Evolutionary conservation across 2,329 filamentous ascomycete genomes (phyloP), one percentile per base, ranked within the genome.

Genomic region (Fusarium bulbicola): DNA sequence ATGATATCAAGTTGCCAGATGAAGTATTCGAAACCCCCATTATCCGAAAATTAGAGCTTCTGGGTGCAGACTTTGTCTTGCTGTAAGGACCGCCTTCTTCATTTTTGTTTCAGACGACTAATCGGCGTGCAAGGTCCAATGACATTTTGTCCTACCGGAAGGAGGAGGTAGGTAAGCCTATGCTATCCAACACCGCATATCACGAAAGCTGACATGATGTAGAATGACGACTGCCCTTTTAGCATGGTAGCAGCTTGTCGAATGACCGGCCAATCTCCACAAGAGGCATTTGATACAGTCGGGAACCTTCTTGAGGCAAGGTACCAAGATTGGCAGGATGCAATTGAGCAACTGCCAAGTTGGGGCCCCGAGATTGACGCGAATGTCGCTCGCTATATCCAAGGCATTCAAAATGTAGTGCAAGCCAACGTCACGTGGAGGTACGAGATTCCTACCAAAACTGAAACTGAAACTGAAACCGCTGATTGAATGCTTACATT

Each of bases 341-440:
- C 16, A 6, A 57, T 68, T 12, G 6, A 36, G 1, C 43, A 68
- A 21, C 4, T 68, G 6, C 66, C 64, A 13, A 68, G 39, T 12
- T 68, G 66, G 66, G 66, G 66, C 1, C 32, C 34, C 8, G 28
- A 68, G 12, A 28, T 42, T 6, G 66, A 68, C 32, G 34, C 20
- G 12, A 26, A 63, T 14, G 43, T 68, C n/a, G 49, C 39, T 16
- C 49, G 57, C 11, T 68, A 68, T 7, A 39, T 68, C 2, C 26
- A 63, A 30, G 66, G 66, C 3, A 68, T 68, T 11, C 66, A 68
- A 6, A 56, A 68, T 16, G 66, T 68, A 3, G 66, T 68, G 9
- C 66, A 68, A 28, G 66, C 66, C 28, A 68, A 68, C 30, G 24
- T 68, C 43, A 68, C 64, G 16, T 68, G 66, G 66, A 68, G 66